Evolutionary conservation across 1,284 basidiomycete genomes (phyloP).

Genomic region (Blastosporella zonata): DNA sequence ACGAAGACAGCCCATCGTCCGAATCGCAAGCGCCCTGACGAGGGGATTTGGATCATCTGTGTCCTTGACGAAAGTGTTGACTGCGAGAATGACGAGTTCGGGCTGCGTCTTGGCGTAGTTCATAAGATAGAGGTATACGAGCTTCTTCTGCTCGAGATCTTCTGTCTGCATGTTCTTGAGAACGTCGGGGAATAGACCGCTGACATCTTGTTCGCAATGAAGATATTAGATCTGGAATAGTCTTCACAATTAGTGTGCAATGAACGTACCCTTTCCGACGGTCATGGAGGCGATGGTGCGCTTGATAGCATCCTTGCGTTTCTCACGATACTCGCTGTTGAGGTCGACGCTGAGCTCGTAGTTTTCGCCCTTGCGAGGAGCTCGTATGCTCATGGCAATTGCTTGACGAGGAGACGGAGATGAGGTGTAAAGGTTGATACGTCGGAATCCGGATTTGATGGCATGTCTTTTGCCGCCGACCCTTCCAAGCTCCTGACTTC

Average conservation of each 20-base stretch:
- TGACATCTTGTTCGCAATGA: constrained; percentile 61
- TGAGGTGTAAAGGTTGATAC: background rate
- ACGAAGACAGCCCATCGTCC: constrained; percentile 96
- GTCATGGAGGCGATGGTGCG: constrained; percentile 95
- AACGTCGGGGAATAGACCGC: constrained; percentile 95
- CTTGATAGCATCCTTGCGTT: constrained; percentile 98
- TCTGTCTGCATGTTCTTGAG: constrained; percentile 99
- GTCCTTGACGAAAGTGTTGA: constrained; percentile 98
- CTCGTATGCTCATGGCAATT: constrained; percentile 55
- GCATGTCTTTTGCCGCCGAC: background rate
- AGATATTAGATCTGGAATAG: constrained; percentile 8
- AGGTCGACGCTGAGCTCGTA: constrained; percentile 93
- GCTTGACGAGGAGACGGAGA: constrained; percentile 8
- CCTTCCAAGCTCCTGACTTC: too few species aligned
- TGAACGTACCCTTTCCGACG: constrained; percentile 77
- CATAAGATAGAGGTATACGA: constrained; percentile 98
- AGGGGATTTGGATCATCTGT: constrained; percentile 95
- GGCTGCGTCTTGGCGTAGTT: constrained; percentile 99
- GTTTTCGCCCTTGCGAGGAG: constrained; percentile 84
- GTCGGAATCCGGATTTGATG: constrained; percentile 17
- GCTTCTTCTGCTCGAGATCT: constrained; percentile 93
- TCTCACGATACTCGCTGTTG: constrained; percentile 94
- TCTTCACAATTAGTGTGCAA: constrained; percentile 4
- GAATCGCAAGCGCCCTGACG: constrained; percentile 92
- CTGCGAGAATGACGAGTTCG: constrained; percentile 94